phyloP scores from a whole-genome alignment of 208 protist species.

The Wallacemonas collosoma region DNA sequence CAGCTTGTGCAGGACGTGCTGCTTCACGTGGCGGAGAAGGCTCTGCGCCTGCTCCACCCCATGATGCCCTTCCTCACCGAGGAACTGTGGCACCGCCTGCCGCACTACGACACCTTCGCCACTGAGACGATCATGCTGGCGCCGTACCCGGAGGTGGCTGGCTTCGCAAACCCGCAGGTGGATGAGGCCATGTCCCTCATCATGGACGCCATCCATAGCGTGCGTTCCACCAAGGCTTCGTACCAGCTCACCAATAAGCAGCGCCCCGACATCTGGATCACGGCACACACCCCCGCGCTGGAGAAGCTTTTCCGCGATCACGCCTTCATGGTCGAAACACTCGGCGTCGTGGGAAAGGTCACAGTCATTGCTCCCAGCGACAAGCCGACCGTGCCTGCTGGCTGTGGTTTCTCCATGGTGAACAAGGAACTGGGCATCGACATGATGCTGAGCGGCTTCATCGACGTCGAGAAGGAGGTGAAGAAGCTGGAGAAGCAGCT shows the following conservation, averaged over 20 bases:
- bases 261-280: constrained; percentile 82
- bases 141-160: constrained; percentile 70
- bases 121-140: constrained; percentile 89
- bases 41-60: constrained; percentile 97
- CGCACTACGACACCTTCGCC: constrained; percentile 78
- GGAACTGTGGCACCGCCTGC: constrained; percentile 98
- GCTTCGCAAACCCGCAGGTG: constrained; percentile 61
- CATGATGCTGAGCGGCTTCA: constrained; percentile 91
- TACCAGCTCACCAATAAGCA: constrained; percentile 92
- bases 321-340: constrained; percentile 71
- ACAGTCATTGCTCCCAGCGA: constrained; percentile 52
- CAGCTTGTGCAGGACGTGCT: constrained; percentile 91
- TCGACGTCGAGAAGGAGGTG: constrained; percentile 91
- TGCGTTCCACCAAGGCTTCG: constrained; percentile 89
- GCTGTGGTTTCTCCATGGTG: constrained; percentile 88
- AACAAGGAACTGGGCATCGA: constrained; percentile 82
- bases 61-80: constrained; percentile 99
- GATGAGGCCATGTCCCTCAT: constrained; percentile 87
- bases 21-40: constrained; percentile 91
- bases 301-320: constrained; percentile 45
- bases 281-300: constrained; percentile 47
- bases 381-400: constrained; percentile 63
- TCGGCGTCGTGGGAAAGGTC: constrained; percentile 82
- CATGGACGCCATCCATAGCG: constrained; percentile 82
- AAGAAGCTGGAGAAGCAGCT: constrained; percentile 87